A percentile compares a stretch with the other conserved stretches of the same genome.
These are phyloP conservation scores for Plasmodium gaboni DNA, from an alignment of 169 alveolate genomes.

Conservation along the genomic window DNA sequence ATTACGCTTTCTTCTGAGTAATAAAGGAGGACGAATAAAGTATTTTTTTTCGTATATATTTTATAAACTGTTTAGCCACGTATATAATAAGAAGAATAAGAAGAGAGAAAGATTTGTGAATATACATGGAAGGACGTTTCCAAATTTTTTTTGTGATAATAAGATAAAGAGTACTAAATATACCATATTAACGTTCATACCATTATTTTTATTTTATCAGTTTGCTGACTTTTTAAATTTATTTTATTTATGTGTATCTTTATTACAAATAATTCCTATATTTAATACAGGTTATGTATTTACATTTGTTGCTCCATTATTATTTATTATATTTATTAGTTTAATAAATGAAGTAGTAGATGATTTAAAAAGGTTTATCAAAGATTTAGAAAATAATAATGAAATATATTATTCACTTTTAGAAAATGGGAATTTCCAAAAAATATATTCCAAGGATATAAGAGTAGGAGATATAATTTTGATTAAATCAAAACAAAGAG, in stretches of 20 bases:
- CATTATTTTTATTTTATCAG: slow-evolving; percentile 93
- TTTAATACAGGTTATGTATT: slow-evolving; percentile 96
- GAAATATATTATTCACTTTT: slow-evolving; percentile 85
- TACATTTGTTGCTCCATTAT: slow-evolving; percentile 96
- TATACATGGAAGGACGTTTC: slow-evolving; percentile 84
- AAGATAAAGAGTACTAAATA: slow-evolving; percentile 93
- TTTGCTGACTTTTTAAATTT: slow-evolving; percentile 94
- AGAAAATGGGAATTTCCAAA: slow-evolving; percentile 82
- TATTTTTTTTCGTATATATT: slow-evolving; percentile 55
- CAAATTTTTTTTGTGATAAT: slow-evolving; percentile 87
- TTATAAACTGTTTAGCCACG: slow-evolving; percentile 50
- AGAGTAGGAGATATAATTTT: slow-evolving; percentile 94
- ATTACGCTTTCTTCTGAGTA: slow-evolving; percentile 46
- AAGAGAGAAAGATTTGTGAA: slow-evolving; percentile 81
- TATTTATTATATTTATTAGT: slow-evolving; percentile 92
- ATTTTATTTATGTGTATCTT: slow-evolving; percentile 94
- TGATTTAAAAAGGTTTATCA: slow-evolving; percentile 90
- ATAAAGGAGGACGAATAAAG: slow-evolving; percentile 44
- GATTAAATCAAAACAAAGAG: slow-evolving; percentile 93
- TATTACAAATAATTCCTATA: slow-evolving; percentile 93
- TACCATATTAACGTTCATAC: slow-evolving; percentile 91
- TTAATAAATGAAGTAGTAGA: slow-evolving; percentile 96
- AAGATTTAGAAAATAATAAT: slow-evolving; percentile 88
- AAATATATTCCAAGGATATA: slow-evolving; percentile 89
- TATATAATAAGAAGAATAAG: slow-evolving; percentile 79